phyloP scores from a whole-genome alignment of 495 filamentous ascomycete genomes.

The Talaromyces borbonicus region DNA sequence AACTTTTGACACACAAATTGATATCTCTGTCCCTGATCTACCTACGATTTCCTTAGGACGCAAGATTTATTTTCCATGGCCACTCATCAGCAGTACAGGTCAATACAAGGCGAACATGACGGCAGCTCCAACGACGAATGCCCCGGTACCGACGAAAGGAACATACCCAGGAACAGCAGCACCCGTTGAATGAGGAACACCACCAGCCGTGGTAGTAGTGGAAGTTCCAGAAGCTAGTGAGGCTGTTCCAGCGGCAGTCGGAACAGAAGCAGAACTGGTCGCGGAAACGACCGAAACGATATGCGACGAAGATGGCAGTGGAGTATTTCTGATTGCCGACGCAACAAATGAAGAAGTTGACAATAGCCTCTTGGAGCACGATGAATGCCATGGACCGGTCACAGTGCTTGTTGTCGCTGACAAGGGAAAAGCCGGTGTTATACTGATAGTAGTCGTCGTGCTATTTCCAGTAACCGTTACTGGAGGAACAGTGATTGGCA shows the following conservation, averaged over 20 bases:
- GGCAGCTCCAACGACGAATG: not conserved
- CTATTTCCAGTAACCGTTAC: constrained; percentile 12
- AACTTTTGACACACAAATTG: no score
- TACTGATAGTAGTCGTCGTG: constrained; percentile 3
- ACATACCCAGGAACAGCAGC: not conserved
- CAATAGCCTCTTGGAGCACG: no score
- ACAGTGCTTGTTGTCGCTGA: no score
- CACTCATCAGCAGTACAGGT: not conserved
- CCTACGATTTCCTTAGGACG: no score
- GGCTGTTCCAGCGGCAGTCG: constrained; percentile 4
- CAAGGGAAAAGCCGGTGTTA: no score
- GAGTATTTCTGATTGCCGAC: no score
- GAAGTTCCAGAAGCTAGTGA: not conserved
- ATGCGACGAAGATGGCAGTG: no score
- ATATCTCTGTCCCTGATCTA: no score
- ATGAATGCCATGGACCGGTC: no score
- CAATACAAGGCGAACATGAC: not conserved
- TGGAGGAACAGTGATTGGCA: constrained; percentile 30
- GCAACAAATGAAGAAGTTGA: constrained; percentile 9
- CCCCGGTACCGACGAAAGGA: not conserved
- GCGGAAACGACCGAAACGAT: no score
- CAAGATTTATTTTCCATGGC: not conserved
- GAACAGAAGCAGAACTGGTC: constrained; percentile 7
- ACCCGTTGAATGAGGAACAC: not conserved
- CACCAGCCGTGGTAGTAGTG: constrained; percentile 3